A percentile compares a stretch with the other conserved stretches of the same genome.
Conservation (phyloP, 2,329 filamentous ascomycete genomes). For the Biscogniauxia marginata region DNA sequence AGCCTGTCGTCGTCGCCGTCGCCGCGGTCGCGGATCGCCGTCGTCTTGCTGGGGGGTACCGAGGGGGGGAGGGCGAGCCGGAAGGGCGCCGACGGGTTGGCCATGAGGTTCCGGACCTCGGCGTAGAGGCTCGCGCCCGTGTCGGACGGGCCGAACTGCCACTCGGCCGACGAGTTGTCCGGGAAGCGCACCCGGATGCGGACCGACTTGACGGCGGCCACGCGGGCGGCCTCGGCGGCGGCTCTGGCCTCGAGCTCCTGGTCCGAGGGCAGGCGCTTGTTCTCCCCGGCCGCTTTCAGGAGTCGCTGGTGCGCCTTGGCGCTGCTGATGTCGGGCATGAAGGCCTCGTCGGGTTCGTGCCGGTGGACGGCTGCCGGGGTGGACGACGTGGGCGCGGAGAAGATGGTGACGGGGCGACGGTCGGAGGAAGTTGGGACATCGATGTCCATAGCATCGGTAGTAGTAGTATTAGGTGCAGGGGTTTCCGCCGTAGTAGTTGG, state of each 20-base stretch:
- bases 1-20: constrained; percentile 52
- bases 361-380: constrained; percentile 73
- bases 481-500: constrained; percentile 1
- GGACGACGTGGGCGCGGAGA: constrained; percentile 69
- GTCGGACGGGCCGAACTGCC: constrained; percentile 65
- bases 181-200: constrained; percentile 83
- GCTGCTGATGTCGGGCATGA: constrained; percentile 71
- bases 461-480: constrained; percentile 1
- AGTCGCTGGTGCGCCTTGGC: constrained; percentile 72
- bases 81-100: constrained; percentile 64
- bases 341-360: constrained; percentile 70
- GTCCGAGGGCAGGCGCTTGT: constrained; percentile 79
- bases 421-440: constrained; percentile 28
- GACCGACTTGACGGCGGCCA: constrained; percentile 66
- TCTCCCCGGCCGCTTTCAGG: constrained; percentile 61
- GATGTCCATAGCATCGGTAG: constrained; percentile 30
- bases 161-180: constrained; percentile 76
- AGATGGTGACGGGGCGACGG: constrained; percentile 64
- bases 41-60: constrained; percentile 48
- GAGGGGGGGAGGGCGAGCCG: constrained; percentile 64
- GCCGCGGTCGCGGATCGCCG: constrained; percentile 24
- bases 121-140: constrained; percentile 71
- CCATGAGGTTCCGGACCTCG: constrained; percentile 72
- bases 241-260: constrained; percentile 73
- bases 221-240: constrained; percentile 61